Base-by-base conservation (phyloP, 139 green algal genomes). In the Haematococcus sp. region DNA sequence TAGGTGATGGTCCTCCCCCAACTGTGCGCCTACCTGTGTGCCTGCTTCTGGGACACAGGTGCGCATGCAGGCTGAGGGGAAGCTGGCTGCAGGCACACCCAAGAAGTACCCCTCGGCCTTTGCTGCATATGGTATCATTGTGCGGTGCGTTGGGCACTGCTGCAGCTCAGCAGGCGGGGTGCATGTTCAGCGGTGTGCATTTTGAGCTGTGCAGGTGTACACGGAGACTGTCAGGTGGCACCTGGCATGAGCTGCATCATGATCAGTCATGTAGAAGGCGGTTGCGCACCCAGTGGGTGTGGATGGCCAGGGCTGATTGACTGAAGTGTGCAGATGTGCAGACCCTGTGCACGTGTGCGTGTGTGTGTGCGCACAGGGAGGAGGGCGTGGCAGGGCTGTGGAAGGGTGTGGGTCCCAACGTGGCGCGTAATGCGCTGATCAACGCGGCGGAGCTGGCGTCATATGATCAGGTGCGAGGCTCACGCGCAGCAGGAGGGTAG, bases 381-480 rank as follows among this genome's bases (percentile, higher is more conserved):
- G 95, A 99, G 82, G 95, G 95, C 16, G 15, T 98, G 28, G 63
- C 65, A 1, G 90, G 86, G 11, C 85, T 99, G 71, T 99, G 95
- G 95, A 97, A 89, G 52, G 95, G 95, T 20, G 70, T 98, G 27
- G 91, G 91, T 1, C 95, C 95, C 58, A 99, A 99, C 86, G 88
- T 99, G 19, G 93, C 90, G 1, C 86, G 95, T 30, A 98, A 98
- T 79, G 92, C 95, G 44, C 91, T 98, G 77, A 97, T 99, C 84
- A 99, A 99, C 71, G 95, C 95, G 2, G 93, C 93, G 1, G 95
- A 98, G 88, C 88, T 98, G 64, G 95, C 95, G 34, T 90, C 73
- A 13, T 99, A 98, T 71, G 95, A 98, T 83, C 91, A 97, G 84
- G 81, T 93, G 70, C 70, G 20, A 13, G 49, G 11, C 20, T 65